These are phyloP conservation scores for Fusarium brevicatenulatum DNA, from an alignment of 2,329 filamentous ascomycete species.

Conservation along the genomic window DNA sequence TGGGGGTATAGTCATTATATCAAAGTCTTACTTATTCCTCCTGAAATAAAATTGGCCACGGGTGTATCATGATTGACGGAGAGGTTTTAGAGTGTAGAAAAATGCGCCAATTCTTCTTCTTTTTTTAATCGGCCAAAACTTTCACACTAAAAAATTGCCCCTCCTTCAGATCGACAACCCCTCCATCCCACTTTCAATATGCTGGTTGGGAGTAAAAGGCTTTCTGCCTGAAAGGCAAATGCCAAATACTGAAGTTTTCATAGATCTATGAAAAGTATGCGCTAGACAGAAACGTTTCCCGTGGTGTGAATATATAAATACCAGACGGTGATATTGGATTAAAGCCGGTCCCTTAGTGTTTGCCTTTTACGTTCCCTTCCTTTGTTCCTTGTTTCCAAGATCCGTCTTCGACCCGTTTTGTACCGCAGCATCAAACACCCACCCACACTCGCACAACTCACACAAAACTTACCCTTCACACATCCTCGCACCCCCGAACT, in stretches of 20 bases:
- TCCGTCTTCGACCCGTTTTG: conserved; percentile 39
- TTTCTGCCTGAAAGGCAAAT: conserved; percentile 34
- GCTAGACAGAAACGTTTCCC: not conserved
- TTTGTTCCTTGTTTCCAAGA: conserved; percentile 14
- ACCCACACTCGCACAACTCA: conserved; percentile 34
- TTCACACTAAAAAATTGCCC: conserved; percentile 18
- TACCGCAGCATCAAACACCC: conserved; percentile 36
- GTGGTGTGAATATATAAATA: not conserved
- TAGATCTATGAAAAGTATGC: not conserved
- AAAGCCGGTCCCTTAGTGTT: not conserved
- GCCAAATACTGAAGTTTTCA: not conserved
- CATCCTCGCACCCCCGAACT: conserved; percentile 10
- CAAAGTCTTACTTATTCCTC: not conserved
- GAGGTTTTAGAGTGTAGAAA: not conserved
- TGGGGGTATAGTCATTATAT: not conserved
- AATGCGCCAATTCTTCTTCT: not conserved
- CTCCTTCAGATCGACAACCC: conserved; percentile 23
- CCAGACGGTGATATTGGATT: not conserved
- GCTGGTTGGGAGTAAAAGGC: conserved; percentile 5
- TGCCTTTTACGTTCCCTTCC: not conserved
- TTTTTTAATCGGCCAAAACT: not conserved
- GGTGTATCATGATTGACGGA: not conserved
- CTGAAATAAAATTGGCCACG: not conserved
- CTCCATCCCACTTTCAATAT: conserved; percentile 13
- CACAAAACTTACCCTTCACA: conserved; percentile 37